Conservation (phyloP, 2,329 filamentous ascomycete species). For the Colletotrichum coccodes region DNA sequence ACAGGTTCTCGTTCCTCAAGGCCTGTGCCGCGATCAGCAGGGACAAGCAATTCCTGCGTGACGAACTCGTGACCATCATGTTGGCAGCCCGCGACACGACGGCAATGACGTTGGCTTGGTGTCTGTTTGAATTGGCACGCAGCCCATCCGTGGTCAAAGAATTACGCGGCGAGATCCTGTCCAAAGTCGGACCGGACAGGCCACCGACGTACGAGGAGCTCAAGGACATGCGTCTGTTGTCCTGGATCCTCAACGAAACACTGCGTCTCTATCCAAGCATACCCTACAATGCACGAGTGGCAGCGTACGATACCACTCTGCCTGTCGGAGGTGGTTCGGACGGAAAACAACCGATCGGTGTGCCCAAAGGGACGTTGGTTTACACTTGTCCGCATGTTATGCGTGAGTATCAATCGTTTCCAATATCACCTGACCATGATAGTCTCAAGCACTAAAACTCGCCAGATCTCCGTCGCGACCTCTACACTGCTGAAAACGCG, state of each 20-base stretch:
- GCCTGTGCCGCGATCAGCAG: conserved; percentile 78
- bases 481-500: neutral
- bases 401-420: neutral
- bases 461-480: neutral
- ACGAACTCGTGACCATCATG: conserved; percentile 78
- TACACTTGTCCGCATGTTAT: neutral
- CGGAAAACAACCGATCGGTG: conserved; percentile 47
- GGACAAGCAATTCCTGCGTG: conserved; percentile 70
- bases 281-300: neutral
- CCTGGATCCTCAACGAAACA: neutral
- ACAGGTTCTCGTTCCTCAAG: conserved; percentile 78
- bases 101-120: conserved; percentile 57
- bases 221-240: conserved; percentile 13
- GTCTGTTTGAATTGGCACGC: conserved; percentile 52
- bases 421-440: neutral
- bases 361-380: conserved; percentile 52
- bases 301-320: neutral
- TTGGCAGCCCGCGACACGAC: conserved; percentile 67
- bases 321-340: neutral
- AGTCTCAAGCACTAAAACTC: neutral
- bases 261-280: neutral
- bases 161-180: conserved; percentile 50
- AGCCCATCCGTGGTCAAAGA: conserved; percentile 50
- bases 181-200: conserved; percentile 57
- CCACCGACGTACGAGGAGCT: conserved; percentile 37